phyloP scores from a whole-genome alignment of 2,329 filamentous ascomycete species.

The Pseudogymnoascus sp. region DNA sequence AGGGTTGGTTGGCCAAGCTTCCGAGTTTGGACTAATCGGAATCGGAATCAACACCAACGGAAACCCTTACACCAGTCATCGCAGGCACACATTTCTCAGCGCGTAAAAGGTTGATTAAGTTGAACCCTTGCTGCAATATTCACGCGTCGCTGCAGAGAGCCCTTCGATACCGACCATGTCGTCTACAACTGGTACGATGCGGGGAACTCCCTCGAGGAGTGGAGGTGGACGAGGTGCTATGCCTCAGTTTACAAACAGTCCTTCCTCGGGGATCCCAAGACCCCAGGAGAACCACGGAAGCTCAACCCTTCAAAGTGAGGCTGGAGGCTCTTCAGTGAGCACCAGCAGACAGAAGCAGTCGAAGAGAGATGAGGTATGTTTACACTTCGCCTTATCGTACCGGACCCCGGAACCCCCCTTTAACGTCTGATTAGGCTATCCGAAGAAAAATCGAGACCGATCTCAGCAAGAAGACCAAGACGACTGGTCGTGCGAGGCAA shows the following conservation, averaged over 20 bases:
- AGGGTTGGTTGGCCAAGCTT: slow-evolving; percentile 7
- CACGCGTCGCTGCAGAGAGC: background rate
- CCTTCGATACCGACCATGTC: slow-evolving; percentile 19
- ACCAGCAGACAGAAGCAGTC: slow-evolving; percentile 93
- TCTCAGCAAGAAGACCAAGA: slow-evolving; percentile 92
- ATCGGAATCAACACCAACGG: slow-evolving; percentile 3
- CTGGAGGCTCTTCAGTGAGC: slow-evolving; percentile 61
- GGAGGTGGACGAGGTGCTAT: slow-evolving; percentile 49
- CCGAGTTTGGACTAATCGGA: slow-evolving; percentile 7
- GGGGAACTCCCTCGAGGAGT: slow-evolving; percentile 59
- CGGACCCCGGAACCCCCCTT: slow-evolving; percentile 16
- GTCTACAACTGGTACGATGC: slow-evolving; percentile 42
- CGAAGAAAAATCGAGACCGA: slow-evolving; percentile 95
- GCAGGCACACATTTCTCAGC: slow-evolving; percentile 2
- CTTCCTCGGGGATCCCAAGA: slow-evolving; percentile 61
- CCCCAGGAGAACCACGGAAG: slow-evolving; percentile 51
- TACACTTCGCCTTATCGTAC: slow-evolving; percentile 6
- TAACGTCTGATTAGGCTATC: slow-evolving; percentile 60
- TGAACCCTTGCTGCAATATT: slow-evolving; percentile 6
- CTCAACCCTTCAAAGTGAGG: slow-evolving; percentile 44
- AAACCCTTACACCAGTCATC: slow-evolving; percentile 6
- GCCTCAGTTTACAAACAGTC: slow-evolving; percentile 52
- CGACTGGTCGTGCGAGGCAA: slow-evolving; percentile 67
- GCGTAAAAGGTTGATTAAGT: slow-evolving; percentile 4
- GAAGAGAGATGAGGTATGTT: slow-evolving; percentile 92